phyloP scores from a whole-genome alignment of 2,329 filamentous ascomycete genomes.

The Aspergillus sp. region DNA sequence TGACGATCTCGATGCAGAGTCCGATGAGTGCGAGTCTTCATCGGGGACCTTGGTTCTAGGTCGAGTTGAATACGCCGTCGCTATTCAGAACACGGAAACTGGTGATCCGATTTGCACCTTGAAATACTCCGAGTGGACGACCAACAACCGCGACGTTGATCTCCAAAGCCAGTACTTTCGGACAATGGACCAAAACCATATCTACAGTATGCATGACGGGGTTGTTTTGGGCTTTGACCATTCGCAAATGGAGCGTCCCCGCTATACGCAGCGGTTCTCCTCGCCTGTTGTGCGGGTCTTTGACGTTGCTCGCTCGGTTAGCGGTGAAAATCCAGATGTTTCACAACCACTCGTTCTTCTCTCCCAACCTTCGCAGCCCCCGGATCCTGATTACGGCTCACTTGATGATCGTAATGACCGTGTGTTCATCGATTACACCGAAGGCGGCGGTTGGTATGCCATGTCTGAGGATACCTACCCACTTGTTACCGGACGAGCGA shows the following conservation, averaged over 20 bases:
- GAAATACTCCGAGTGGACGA: slow-evolving; percentile 90
- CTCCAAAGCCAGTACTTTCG: slow-evolving; percentile 77
- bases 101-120: slow-evolving; percentile 81
- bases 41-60: slow-evolving; percentile 80
- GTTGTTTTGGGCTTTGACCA: slow-evolving; percentile 78
- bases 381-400: slow-evolving; percentile 42
- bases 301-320: slow-evolving; percentile 75
- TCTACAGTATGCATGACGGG: slow-evolving; percentile 84
- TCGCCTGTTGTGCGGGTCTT: slow-evolving; percentile 85
- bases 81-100: slow-evolving; percentile 72
- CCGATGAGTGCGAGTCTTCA: slow-evolving; percentile 71
- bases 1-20: slow-evolving; percentile 59
- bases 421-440: slow-evolving; percentile 84
- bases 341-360: slow-evolving; percentile 74
- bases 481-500: slow-evolving; percentile 71
- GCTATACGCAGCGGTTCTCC: slow-evolving; percentile 68
- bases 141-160: slow-evolving; percentile 87
- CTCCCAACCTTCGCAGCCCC: slow-evolving; percentile 74
- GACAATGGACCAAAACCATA: slow-evolving; percentile 83
- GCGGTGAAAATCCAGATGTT: slow-evolving; percentile 61
- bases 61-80: slow-evolving; percentile 84
- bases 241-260: slow-evolving; percentile 53
- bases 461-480: slow-evolving; percentile 86
- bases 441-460: slow-evolving; percentile 88
- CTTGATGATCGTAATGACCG: slow-evolving; percentile 58